Evolutionary conservation across 140 eudicot species (phyloP), one percentile per base, ranked within the genome.

Genomic region (Erigeron philadelphicus): DNA sequence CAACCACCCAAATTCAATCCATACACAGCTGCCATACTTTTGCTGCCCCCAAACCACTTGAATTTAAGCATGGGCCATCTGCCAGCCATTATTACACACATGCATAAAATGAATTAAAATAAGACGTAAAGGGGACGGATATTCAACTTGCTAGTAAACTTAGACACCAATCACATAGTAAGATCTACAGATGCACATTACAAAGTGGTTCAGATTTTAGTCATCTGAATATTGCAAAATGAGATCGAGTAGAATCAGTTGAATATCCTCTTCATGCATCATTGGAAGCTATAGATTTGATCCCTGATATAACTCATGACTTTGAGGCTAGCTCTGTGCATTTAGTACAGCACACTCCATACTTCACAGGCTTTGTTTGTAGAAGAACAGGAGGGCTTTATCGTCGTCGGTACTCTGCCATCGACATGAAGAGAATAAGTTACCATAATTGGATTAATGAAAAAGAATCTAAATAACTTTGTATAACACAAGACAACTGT

Each of bases 391-490:
- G 11, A 53, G 52, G 10, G 53, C 42, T 70, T 69, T 41, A 42
- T 69, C 19, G 1, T 69, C 53, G 42, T 69, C 13, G 0, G 62
- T 72, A 47, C 42, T 48, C 61, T 21, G 18, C 61, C 61, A 71
- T 17, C 1, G 18, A 49, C 46, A 46, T 11, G 42, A 72, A 46
- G 61, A 46, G 0, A 70, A 16, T 44, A 60, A 25, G 56, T 38
- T 47, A 55, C 38, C 18, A 35, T 48, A 12, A 44, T 19, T 12
- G 59, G 44, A 3, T 21, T 47, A 72, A 41, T 2, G 1, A 17
- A 8, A 38, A 12, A 25, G 12, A 3, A 62, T 59, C 41, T 31
- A 38, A 69, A 45, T 72, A 56, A 25, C 31, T 18, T 44, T 58
- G 8, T 17, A 58, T 58, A 60, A 12, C 57, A 70, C 43, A 43